Base-by-base conservation (phyloP, 2,329 filamentous ascomycete genomes). In the Paramyrothecium sp. region DNA sequence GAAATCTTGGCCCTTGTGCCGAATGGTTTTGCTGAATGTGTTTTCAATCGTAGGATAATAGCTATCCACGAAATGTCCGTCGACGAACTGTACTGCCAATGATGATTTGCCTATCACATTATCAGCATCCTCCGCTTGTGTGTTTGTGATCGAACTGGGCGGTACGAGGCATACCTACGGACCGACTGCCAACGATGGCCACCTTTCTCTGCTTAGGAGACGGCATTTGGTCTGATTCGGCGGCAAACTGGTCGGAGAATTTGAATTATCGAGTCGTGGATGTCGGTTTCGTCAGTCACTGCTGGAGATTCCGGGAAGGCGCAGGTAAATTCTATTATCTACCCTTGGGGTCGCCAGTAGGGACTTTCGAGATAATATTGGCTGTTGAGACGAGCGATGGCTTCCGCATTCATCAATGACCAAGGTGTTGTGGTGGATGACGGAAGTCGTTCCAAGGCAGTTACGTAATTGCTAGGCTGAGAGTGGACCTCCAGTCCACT, bases 1-100 rank as follows among this genome's bases (percentile, higher is more conserved):
- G 75, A 88, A 99, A 64, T 98, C 95, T 75, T 97, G 92, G 53
- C 90, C 89, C 76, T 95, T 96, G 75, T 90, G 89, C 67, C 91
- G 90, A 73, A 99, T 97, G 65, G 92, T 89, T 75, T 96, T 96
- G 81, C 90, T 96, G 74, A 99, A 99, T 2, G 94, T 98, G 75
- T 98, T 99, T 76, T 99, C 95, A 69, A 99, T 98, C 46, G 95
- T 99, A 38, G 95, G 95, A 75, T 99, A 99, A 78, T 99, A 99
- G 75, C 91, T 96, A 75, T 99, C 95, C 70, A 99, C 94, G 72
- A 99, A 99, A 78, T 97, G 93, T 61, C 92, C 92, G 73, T 99
- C 95, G 71, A 97, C 94, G 71, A 95, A 98, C 72, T 94, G 94
- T 51, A 98, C 95, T 13, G 95, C 96, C 63, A 99, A 87, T 55